These are phyloP conservation scores for Sarocladium oryzae DNA, from an alignment of 2,329 filamentous ascomycete species.

Conservation along the genomic window DNA sequence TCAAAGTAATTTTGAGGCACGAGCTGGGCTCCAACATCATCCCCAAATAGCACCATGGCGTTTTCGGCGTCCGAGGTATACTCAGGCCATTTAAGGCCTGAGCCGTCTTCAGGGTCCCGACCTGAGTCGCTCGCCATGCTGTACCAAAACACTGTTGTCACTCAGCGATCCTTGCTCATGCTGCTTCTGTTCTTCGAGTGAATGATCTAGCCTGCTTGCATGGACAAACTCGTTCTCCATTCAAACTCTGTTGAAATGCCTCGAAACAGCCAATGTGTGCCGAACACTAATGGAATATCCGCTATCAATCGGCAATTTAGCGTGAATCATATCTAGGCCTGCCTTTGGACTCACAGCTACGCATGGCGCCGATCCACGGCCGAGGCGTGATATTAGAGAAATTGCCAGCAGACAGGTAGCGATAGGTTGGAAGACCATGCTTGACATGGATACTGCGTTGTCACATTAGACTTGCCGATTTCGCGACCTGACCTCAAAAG, in stretches of 20 bases:
- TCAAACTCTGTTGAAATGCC: neutral
- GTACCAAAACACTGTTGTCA: neutral
- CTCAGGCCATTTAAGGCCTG: neutral
- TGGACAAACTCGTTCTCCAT: neutral
- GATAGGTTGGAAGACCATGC: slow-evolving; percentile 22
- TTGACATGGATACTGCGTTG: neutral
- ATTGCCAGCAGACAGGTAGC: slow-evolving; percentile 34
- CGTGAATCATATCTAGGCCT: neutral
- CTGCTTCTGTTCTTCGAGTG: too few relatives aligned
- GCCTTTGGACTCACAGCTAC: slow-evolving; percentile 16
- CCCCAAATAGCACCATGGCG: neutral
- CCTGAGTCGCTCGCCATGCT: neutral
- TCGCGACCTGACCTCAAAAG: too few relatives aligned
- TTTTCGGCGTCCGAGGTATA: neutral
- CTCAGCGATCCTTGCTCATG: neutral
- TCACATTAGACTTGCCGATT: neutral
- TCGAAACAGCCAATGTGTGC: neutral
- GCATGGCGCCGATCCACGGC: slow-evolving; percentile 29
- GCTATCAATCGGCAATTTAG: neutral
- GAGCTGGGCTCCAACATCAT: neutral
- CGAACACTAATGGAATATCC: neutral
- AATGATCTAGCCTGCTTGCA: too few relatives aligned
- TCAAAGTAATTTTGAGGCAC: neutral
- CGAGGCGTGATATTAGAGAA: slow-evolving; percentile 31
- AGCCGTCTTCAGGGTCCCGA: neutral